Evolutionary conservation across 148 eudicot species (phyloP).

Genomic region (Cornus florida): DNA sequence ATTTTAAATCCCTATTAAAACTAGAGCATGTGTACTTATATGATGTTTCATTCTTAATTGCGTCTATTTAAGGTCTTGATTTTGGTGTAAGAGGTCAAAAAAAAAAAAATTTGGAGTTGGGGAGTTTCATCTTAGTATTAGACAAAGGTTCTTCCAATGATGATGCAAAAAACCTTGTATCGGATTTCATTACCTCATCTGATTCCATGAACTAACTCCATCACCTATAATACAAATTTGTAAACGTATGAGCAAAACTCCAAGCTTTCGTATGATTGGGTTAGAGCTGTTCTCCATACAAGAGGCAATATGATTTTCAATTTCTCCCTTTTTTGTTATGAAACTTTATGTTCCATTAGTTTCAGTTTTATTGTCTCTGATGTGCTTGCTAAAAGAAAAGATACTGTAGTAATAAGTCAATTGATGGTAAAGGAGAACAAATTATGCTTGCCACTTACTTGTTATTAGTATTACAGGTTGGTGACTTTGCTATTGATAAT

Average conservation of each 20-base stretch:
- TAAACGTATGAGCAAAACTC: neutral
- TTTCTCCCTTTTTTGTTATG: neutral
- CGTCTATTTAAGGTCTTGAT: neutral
- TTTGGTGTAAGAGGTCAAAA: neutral
- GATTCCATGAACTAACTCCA: neutral
- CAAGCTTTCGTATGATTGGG: conserved; percentile 9
- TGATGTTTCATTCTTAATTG: too few species aligned
- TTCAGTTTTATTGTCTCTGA: neutral
- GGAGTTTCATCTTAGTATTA: neutral
- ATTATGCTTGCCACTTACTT: conserved; percentile 3
- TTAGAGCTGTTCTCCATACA: conserved; percentile 3
- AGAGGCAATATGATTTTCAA: neutral
- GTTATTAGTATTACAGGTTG: conserved; percentile 57
- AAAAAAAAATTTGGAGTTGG: neutral
- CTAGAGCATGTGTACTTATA: too few species aligned
- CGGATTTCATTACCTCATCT: neutral
- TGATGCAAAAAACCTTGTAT: neutral
- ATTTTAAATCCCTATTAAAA: too few species aligned
- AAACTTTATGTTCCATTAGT: neutral
- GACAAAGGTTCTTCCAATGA: neutral
- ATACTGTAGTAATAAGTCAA: neutral
- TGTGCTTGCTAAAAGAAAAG: neutral
- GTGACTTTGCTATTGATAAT: conserved; percentile 93
- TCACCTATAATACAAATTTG: neutral
- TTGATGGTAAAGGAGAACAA: neutral